Evolutionary conservation across 345 rosid genomes (phyloP), one percentile per base, ranked within the genome.

Genomic region (Mallotus nudiflorus): DNA sequence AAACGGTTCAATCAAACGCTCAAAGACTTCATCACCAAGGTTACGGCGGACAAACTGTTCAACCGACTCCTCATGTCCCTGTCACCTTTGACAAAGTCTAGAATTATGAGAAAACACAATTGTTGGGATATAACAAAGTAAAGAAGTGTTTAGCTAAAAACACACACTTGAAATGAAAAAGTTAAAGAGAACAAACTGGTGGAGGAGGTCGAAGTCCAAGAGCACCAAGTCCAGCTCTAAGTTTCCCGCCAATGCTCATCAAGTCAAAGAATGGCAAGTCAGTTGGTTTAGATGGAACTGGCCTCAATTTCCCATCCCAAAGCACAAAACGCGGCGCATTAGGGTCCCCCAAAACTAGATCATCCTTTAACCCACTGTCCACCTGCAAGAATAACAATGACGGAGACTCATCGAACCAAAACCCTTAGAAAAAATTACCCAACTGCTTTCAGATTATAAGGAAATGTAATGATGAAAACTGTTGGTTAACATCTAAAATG

Each of bases 1-100:
- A 83, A 94, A 91, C n/a, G 98, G 97, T 80, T 94, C 97, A 39
- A 94, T 91, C 39, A 94, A 76, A 69, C 97, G 95, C 80, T 94
- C 97, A 70, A 94, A 91, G 67, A 92, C 97, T 86, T 92, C 97
- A 56, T 75, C 85, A 4, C 99, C 99, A 33, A 92, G 93, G 75
- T 92, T 92, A 69, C 99, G 91, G 52, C 97, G 86, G 33, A 92
- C 99, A 78, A 94, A 94, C 87, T 91, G 96, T 78, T 90, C 97
- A 66, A 90, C 95, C 13, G 99, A 88, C 74, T 94, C 98, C 83
- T 94, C 97, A 51, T 77, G 90, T 81, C 90, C 97, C 97, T 91
- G 96, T 89, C 82, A 91, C 87, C 84, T 83, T 92, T 80, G 86
- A 70, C 88, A 90, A 86, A 86, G 62, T 80, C 75, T 42, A 74